Conservation (phyloP, 305 asterid genomes). For the Solanum hybrid region DNA sequence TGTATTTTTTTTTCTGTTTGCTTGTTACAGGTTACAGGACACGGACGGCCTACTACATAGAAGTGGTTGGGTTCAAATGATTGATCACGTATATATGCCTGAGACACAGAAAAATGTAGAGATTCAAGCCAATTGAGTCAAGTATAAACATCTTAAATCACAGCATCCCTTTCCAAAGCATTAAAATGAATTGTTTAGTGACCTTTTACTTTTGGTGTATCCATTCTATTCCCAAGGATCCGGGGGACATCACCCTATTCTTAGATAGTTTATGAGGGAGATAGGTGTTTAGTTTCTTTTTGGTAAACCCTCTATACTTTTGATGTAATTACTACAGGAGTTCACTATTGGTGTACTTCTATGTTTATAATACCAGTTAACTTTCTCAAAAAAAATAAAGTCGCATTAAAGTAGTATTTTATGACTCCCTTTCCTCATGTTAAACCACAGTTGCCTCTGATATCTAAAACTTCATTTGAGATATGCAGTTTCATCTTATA, state of each 20-base stretch:
- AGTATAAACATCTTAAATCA: background rate
- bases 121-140: background rate
- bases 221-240: no score
- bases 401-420: background rate
- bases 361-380: no score
- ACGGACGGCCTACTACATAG: constrained; percentile 71
- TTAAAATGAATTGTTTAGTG: no score
- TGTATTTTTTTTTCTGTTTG: constrained; percentile 52
- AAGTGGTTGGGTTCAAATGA: constrained; percentile 63
- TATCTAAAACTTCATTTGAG: background rate
- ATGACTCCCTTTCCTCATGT: background rate
- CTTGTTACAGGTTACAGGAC: constrained; percentile 53
- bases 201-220: no score
- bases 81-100: constrained; percentile 91
- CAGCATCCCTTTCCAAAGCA: no score
- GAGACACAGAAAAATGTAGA: constrained; percentile 11
- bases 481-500: background rate
- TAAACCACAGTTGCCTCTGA: background rate
- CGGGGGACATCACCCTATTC: no score
- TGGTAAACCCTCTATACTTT: no score
- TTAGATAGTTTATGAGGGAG: no score
- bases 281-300: no score
- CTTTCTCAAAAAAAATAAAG: background rate
- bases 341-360: no score
- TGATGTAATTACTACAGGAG: no score